These are phyloP conservation scores for Phytophthora boehmeriae DNA, from an alignment of 352 stramenopile species.

Conservation along the genomic window DNA sequence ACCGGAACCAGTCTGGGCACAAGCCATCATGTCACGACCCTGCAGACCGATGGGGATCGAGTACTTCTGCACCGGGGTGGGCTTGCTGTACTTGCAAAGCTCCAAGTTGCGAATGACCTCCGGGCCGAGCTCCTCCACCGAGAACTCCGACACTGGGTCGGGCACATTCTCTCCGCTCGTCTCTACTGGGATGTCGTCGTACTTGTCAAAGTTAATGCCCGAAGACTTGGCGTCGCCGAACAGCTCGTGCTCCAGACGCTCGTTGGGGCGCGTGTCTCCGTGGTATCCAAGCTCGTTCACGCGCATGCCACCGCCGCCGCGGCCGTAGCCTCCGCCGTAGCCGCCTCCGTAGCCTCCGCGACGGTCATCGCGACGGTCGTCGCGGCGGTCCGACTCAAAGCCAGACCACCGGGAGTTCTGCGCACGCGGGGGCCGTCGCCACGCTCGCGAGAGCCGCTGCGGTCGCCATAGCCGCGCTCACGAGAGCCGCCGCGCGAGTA, in stretches of 20 bases:
- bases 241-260: constrained; percentile 92
- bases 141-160: constrained; percentile 92
- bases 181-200: constrained; percentile 98
- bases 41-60: constrained; percentile 96
- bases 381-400: constrained; percentile 55
- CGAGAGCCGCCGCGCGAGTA: constrained; percentile 43
- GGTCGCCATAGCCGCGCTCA: constrained; percentile 38
- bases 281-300: constrained; percentile 98
- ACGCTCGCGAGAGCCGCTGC: constrained; percentile 44
- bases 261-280: constrained; percentile 92
- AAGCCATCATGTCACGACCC: constrained; percentile 99
- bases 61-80: constrained; percentile 99
- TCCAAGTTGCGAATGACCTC: constrained; percentile 93
- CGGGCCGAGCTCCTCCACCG: constrained; percentile 88
- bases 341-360: constrained; percentile 34
- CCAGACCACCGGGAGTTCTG: constrained; percentile 60
- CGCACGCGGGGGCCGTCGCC: constrained; percentile 35
- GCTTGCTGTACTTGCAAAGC: constrained; percentile 95
- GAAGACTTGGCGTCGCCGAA: constrained; percentile 94
- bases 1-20: constrained; percentile 98
- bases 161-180: constrained; percentile 94
- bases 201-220: constrained; percentile 99
- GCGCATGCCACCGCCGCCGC: constrained; percentile 53
- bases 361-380: constrained; percentile 39
- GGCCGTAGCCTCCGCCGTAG: constrained; percentile 22